Conservation (phyloP, 2,329 filamentous ascomycete genomes). For the Trichoderma sp. region DNA sequence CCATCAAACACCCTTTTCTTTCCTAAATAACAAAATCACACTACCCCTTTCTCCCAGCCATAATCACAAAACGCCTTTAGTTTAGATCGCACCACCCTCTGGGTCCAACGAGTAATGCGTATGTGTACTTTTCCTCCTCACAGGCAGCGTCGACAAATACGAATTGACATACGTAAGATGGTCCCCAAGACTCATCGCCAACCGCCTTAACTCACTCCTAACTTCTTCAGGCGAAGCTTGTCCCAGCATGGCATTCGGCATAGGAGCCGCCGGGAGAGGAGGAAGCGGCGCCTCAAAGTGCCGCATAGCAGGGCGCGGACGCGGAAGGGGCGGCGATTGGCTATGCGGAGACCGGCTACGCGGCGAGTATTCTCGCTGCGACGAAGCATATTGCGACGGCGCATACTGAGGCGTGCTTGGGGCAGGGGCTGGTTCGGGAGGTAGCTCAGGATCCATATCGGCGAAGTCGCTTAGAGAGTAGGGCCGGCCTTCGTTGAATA, state of each 20-base stretch:
- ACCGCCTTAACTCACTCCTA: constrained; percentile 48
- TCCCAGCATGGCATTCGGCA: constrained; percentile 53
- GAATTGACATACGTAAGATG: constrained; percentile 46
- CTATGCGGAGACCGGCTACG: constrained; percentile 23
- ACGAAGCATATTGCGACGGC: constrained; percentile 15
- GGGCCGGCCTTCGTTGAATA: constrained; percentile 27
- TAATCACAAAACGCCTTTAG: background rate
- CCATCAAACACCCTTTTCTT: background rate
- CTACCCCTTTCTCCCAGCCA: background rate
- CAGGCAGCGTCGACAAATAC: constrained; percentile 42
- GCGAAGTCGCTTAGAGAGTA: constrained; percentile 42
- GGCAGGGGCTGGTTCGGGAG: constrained; percentile 32
- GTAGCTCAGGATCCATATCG: constrained; percentile 40
- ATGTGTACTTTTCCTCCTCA: constrained; percentile 35
- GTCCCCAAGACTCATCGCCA: constrained; percentile 50
- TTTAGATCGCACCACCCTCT: constrained; percentile 12
- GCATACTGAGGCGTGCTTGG: constrained; percentile 21
- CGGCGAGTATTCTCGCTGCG: constrained; percentile 24
- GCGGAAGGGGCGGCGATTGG: constrained; percentile 18
- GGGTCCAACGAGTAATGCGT: constrained; percentile 23
- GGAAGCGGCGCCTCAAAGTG: constrained; percentile 30
- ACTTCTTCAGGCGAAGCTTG: constrained; percentile 51
- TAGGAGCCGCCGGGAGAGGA: constrained; percentile 45
- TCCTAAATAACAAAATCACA: background rate
- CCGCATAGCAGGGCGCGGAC: background rate